Evolutionary conservation across 2,329 filamentous ascomycete species (phyloP), one percentile per base, ranked within the genome.

Genomic region (Paraconiothyrium sp.): DNA sequence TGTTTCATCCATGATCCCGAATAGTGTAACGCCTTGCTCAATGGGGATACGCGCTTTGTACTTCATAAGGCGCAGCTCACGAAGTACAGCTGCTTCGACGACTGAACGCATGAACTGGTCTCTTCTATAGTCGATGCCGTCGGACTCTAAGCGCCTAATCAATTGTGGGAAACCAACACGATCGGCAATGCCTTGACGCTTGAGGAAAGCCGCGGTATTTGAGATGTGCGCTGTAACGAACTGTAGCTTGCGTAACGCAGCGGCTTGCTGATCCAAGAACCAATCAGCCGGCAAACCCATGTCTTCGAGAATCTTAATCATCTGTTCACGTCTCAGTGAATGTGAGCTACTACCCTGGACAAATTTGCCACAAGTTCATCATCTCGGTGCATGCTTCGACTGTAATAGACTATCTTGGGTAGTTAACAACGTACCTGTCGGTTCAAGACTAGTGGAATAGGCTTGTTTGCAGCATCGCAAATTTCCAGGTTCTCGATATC

Each of bases 271-370:
- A 0, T 82, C 68, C 13, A 90, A 72, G 65, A 95, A 93, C 75
- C 86, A 89, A 0, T 77, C 57, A 1, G 80, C 72, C 0, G 81
- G 71, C 0, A 90, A 87, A 0, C 85, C 84, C 77, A 94, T 88
- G 67, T 95, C 92, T 71, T 95, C 92, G 1, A 95, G 76, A 8
- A 95, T 92, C 73, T 95, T 94, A 78, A 95, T 92, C 62, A 93
- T 81, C 66, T 91, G 91, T 27, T 20, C 11, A 32, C 3, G 9
- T 32, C 8, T 55, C 44, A 55, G 48, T 22, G 16, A 14, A 20
- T 10, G 2, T n/a, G 14, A 14, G 4, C 30, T 32, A 20, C 20
- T 20, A 20, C 1, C 20, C 20, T 20, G 20, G 20, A 20, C 20
- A 20, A 20, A 20, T 20, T 20, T 20, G 20, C 20, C 10, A 10